Evolutionary conservation across 1,284 basidiomycete genomes (phyloP).

Genomic region (Melanopsichium pennsylvanicum): DNA sequence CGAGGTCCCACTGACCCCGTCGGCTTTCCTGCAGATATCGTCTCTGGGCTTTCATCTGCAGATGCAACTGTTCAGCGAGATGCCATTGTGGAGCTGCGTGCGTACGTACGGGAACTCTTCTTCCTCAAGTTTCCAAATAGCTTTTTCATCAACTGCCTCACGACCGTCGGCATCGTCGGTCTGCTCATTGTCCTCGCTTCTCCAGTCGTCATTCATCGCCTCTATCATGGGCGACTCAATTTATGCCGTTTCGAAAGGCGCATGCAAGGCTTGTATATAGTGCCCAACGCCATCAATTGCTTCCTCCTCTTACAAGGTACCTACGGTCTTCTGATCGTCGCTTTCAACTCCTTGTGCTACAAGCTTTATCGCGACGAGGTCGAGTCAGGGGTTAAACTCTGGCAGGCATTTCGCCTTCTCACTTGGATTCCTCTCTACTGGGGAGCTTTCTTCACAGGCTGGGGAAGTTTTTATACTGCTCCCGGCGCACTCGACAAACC

Average conservation of each 20-base stretch:
- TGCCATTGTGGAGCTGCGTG: constrained; percentile 25
- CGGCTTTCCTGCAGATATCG: constrained; percentile 24
- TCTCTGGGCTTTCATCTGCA: constrained; percentile 15
- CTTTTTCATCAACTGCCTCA: constrained; percentile 10
- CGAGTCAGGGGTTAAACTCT: constrained; percentile 1
- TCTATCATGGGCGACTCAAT: constrained; percentile 23
- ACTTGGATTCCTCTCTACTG: constrained; percentile 47
- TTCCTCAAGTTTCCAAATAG: constrained; percentile 11
- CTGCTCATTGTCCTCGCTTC: constrained; percentile 27
- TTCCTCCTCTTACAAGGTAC: constrained; percentile 40
- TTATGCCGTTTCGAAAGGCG: constrained; percentile 29
- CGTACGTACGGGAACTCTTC: constrained; percentile 30
- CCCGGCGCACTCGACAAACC: constrained; percentile 54
- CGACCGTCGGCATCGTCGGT: constrained; percentile 21
- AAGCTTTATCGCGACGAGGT: constrained; percentile 10
- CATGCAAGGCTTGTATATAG: constrained; percentile 42
- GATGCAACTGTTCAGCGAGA: constrained; percentile 9
- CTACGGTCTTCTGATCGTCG: constrained; percentile 33
- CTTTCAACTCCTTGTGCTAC: constrained; percentile 45
- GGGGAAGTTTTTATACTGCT: constrained; percentile 57
- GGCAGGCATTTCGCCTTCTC: constrained; percentile 14
- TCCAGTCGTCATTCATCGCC: constrained; percentile 19
- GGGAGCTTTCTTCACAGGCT: constrained; percentile 50
- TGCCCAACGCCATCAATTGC: constrained; percentile 55
- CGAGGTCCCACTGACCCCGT: constrained; percentile 11